Percentiles rank a stretch among this genome's conserved stretches.
These are phyloP conservation scores for Phaseolus lunatus DNA, from an alignment of 306 rosid species.

Conservation along the genomic window DNA sequence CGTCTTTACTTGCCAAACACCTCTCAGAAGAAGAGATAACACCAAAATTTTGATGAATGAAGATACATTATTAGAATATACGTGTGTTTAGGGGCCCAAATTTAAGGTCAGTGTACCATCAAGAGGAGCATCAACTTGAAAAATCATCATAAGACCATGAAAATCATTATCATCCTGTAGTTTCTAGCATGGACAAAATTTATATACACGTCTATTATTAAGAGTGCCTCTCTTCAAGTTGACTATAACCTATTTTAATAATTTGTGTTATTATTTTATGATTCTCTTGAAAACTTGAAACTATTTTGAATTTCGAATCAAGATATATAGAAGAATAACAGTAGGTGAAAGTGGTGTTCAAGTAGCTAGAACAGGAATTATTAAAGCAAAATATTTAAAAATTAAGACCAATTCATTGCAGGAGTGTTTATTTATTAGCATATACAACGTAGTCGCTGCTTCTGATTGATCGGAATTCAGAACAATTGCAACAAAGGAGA, in stretches of 20 bases:
- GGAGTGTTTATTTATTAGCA: slow-evolving; percentile 41
- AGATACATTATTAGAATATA: neutral
- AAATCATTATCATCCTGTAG: neutral
- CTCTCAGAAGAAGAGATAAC: neutral
- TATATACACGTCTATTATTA: neutral
- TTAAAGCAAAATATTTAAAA: slow-evolving; percentile 7
- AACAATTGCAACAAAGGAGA: slow-evolving; percentile 29
- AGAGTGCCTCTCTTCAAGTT: neutral
- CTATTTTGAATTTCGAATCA: neutral
- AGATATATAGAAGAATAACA: neutral
- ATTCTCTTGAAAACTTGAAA: too few relatives aligned
- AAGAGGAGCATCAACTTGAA: slow-evolving; percentile 6
- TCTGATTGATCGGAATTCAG: slow-evolving; percentile 34
- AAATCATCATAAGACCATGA: neutral
- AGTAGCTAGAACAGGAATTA: neutral
- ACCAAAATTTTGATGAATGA: neutral
- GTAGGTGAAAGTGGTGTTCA: neutral
- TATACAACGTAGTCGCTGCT: slow-evolving; percentile 33
- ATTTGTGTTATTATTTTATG: neutral
- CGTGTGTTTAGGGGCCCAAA: neutral
- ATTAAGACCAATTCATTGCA: slow-evolving; percentile 5
- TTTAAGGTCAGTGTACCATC: slow-evolving; percentile 12
- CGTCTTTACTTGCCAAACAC: slow-evolving; percentile 21
- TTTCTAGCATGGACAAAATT: neutral
- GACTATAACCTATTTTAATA: neutral